Conservation (phyloP, 345 rosid species). For the Boechera divaricarpa region DNA sequence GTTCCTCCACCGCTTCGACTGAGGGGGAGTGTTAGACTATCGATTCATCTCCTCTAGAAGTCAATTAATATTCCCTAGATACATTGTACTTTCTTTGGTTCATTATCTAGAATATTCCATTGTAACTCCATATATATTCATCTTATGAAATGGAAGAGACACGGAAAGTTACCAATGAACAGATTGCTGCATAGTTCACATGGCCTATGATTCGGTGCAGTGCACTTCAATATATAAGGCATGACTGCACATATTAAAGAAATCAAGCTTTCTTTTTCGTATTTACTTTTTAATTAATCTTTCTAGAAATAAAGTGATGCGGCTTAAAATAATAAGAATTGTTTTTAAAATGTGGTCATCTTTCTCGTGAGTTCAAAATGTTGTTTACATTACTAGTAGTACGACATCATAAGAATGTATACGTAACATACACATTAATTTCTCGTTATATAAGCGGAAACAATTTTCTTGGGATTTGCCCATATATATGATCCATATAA, state of each 20-base stretch:
- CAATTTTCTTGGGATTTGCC: too few species aligned
- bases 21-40: too few species aligned
- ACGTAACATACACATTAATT: too few species aligned
- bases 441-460: too few species aligned
- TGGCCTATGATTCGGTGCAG: conserved; percentile 42
- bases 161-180: too few species aligned
- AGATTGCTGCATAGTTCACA: conserved; percentile 30
- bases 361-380: background rate
- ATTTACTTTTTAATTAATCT: background rate
- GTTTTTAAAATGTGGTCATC: background rate
- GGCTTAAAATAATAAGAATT: background rate
- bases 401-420: background rate
- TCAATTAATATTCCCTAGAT: too few species aligned
- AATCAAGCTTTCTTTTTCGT: conserved; percentile 24
- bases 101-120: too few species aligned
- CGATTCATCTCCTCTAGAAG: too few species aligned
- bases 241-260: conserved; percentile 39
- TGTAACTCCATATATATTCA: too few species aligned
- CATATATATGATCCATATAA: background rate
- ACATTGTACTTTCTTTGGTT: too few species aligned
- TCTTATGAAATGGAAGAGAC: too few species aligned
- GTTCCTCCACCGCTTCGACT: too few species aligned
- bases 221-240: conserved; percentile 30
- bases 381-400: conserved; percentile 14
- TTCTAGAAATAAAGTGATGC: background rate